phyloP scores from a whole-genome alignment of 148 eudicot genomes.

The Pharnaceum exiguum region DNA sequence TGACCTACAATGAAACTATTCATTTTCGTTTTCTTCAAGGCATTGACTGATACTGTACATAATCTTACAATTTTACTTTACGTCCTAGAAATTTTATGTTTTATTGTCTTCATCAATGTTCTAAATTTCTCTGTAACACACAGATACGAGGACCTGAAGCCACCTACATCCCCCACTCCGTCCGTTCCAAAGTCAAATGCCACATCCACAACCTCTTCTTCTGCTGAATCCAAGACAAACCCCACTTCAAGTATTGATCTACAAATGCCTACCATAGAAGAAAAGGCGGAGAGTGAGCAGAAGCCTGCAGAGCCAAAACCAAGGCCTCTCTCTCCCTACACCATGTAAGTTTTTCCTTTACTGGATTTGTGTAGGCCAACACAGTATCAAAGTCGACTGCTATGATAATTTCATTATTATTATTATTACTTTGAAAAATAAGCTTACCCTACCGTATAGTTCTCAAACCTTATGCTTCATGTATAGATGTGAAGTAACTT shows the following conservation, averaged over 20 bases:
- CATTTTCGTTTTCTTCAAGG: too few relatives aligned
- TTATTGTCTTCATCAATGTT: too few relatives aligned
- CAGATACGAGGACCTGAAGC: conserved; percentile 69
- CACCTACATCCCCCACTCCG: conserved; percentile 67
- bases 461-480: too few relatives aligned
- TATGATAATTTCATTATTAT: too few relatives aligned
- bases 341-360: conserved; percentile 39
- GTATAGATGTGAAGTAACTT: too few relatives aligned
- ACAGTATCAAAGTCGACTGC: too few relatives aligned
- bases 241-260: conserved; percentile 16
- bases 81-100: background rate
- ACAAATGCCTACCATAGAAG: conserved; percentile 11
- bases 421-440: too few relatives aligned
- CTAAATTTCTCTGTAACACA: background rate
- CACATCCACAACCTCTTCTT: conserved; percentile 16
- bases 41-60: too few relatives aligned
- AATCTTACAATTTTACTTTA: too few relatives aligned
- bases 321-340: conserved; percentile 46
- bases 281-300: conserved; percentile 10
- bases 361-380: too few relatives aligned
- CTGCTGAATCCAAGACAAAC: conserved; percentile 16
- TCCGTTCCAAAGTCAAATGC: conserved; percentile 29
- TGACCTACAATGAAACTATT: too few relatives aligned
- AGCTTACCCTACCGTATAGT: too few relatives aligned
- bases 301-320: conserved; percentile 17